Evolutionary conservation across 2,329 filamentous ascomycete species (phyloP).

Genomic region (Calonectria pauciramosa): DNA sequence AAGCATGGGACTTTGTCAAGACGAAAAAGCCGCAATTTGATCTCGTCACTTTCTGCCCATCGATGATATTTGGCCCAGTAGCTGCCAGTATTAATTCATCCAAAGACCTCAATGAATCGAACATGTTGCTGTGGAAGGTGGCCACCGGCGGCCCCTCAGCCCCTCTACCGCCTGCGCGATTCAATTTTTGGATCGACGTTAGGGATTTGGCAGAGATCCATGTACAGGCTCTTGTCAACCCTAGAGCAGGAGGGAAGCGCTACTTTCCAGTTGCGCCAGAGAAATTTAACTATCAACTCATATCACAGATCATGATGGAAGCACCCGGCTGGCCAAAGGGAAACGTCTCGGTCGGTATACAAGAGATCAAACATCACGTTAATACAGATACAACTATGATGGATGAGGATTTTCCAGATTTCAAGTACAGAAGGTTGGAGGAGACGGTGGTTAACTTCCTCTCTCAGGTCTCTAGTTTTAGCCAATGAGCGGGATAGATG

Average conservation of each 20-base stretch:
- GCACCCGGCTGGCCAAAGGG: neutral
- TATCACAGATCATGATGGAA: conserved; percentile 17
- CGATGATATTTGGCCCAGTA: conserved; percentile 27
- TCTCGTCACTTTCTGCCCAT: conserved; percentile 25
- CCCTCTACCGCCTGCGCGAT: conserved; percentile 20
- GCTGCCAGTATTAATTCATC: neutral
- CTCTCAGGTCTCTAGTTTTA: neutral
- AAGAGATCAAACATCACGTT: conserved; percentile 16
- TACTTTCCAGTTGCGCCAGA: conserved; percentile 24
- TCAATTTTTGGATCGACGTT: conserved; percentile 31
- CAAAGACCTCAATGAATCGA: conserved; percentile 25
- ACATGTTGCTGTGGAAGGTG: conserved; percentile 22
- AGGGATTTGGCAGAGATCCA: conserved; percentile 28
- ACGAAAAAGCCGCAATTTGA: conserved; percentile 23
- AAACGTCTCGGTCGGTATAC: neutral
- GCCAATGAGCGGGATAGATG: neutral
- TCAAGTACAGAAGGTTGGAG: conserved; percentile 1
- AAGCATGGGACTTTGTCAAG: conserved; percentile 22
- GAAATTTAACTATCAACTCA: conserved; percentile 28
- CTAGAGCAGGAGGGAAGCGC: conserved; percentile 14
- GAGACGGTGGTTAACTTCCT: conserved; percentile 17
- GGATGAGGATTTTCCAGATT: conserved; percentile 10
- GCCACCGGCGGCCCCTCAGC: neutral
- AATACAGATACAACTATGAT: neutral
- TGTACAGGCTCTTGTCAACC: conserved; percentile 7